Evolutionary conservation across 768 basidiomycete genomes (phyloP), one percentile per base, ranked within the genome.

Genomic region (Sarcodon aspratus): DNA sequence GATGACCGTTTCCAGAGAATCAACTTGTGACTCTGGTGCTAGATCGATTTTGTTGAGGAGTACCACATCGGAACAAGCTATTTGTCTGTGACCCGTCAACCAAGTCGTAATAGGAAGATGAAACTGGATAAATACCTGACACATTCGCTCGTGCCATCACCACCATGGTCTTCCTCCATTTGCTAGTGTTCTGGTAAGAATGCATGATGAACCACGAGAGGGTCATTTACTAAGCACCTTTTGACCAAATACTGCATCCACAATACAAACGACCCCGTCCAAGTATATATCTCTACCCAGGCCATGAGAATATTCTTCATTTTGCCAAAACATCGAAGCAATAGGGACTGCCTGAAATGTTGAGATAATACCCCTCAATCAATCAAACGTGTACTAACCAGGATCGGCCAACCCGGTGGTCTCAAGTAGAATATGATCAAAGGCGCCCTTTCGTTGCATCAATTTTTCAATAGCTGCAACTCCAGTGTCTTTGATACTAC

Each of bases 321-420:
- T 91, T 33, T 79, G 77, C 87, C 87, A 91, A 61, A 90, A 89
- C 68, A 88, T 79, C 0, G 83, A 78, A 0, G 89, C 88, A 48
- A 91, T 91, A 2, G 87, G 85, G n/a, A 84, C 85, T 86, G 46
- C 48, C 33, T 48, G n/a, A 8, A 45, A 35, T 35, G 15, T 48
- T 9, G 9, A 3, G 33, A 31, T 27, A 45, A 53, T 18, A 49
- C 31, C 33, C 49, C 34, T 38, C 15, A 38, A 47, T 8, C 7
- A 42, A 42, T 7, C 3, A 36, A 33, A 45, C 17, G 42, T 15
- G 32, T 37, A 21, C 53, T 38, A 52, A 89, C 90, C 90, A 50
- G 95, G 95, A 69, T 98, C 95, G 9, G 95, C 95, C 7, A 98
- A 72, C 0, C 95, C 95, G 0, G 96, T 98, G 1, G 95, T 88